Percentiles rank a stretch among this genome's conserved stretches.
phyloP scores from a whole-genome alignment of 257 asterid species.

The Anisodus tanguticus region DNA sequence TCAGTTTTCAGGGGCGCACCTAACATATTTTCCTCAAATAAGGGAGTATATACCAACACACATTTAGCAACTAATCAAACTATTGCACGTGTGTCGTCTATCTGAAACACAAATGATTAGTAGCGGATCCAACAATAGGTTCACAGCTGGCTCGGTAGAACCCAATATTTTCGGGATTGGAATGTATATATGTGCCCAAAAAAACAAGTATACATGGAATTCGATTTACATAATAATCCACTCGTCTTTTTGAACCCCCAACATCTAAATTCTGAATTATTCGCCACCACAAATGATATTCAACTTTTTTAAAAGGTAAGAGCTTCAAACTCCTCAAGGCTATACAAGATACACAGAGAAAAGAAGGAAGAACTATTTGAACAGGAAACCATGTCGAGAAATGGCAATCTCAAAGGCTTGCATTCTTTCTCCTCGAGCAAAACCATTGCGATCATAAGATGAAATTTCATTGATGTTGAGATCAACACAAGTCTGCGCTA shows the following conservation, averaged over 20 bases:
- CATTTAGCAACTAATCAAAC: too few relatives aligned
- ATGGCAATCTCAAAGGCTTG: slow-evolving; percentile 81
- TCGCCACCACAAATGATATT: neutral
- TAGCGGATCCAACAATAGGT: too few relatives aligned
- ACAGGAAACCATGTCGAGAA: slow-evolving; percentile 77
- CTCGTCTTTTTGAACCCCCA: neutral
- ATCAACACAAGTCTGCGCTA: slow-evolving; percentile 69
- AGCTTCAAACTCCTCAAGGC: neutral
- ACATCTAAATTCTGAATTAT: neutral
- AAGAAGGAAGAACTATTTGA: slow-evolving; percentile 43
- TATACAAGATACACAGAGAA: neutral
- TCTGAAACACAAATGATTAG: too few relatives aligned
- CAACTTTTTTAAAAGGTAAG: neutral
- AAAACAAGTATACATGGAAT: too few relatives aligned
- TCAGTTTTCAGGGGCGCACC: too few relatives aligned
- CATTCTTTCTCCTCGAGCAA: slow-evolving; percentile 79
- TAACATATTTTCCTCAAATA: too few relatives aligned
- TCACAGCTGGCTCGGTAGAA: too few relatives aligned
- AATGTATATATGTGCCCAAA: too few relatives aligned
- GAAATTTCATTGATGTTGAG: slow-evolving; percentile 74
- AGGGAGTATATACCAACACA: too few relatives aligned
- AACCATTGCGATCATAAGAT: slow-evolving; percentile 79
- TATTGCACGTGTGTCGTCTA: too few relatives aligned
- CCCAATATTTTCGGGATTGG: too few relatives aligned
- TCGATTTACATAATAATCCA: too few relatives aligned